Base-by-base conservation (phyloP, 768 basidiomycete genomes). In the Jaapia argillacea region DNA sequence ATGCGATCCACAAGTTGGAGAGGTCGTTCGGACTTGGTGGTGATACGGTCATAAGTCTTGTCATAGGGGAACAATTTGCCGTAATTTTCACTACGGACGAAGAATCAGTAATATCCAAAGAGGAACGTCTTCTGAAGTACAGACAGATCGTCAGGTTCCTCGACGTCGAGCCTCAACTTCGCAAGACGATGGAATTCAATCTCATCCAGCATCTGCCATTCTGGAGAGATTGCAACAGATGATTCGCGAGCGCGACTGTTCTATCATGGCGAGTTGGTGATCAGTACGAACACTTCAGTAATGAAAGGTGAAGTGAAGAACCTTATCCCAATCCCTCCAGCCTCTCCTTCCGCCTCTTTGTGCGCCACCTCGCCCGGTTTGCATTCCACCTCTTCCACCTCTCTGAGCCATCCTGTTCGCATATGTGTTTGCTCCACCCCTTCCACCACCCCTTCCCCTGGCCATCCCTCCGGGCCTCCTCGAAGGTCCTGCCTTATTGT, bases 181-280 rank as follows among this genome's bases (percentile, higher is more conserved):
- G 81, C 65, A 45, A 99, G 71, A 42, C 94, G 81, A 64, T 86
- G 77, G 68, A 97, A 97, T 59, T 97, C 92, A 54, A 99, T 82
- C 67, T 99, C 96, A 64, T 99, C 96, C 39, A 96, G 68, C 75
- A 96, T 83, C n/a, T 72, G 65, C 96, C 96, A 99, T 48, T 85
- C 80, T 16, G 87, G 79, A 40, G 84, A 85, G 54, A 99, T 94
- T 21, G 82, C 84, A 45, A 99, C 89, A 1, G 90, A 93, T 3
- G 92, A 85, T 64, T 98, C 94, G 40, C 96, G 79, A 31, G 79
- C 75, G 48, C 91, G 82, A 51, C 83, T 79, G 51, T 70, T 86
- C 90, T 81, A 59, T 48, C n/a, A n/a, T n/a, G n/a, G n/a, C n/a
- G n/a, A n/a, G n/a, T n/a, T n/a, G n/a, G n/a, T n/a, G n/a, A 48